Conservation (phyloP, 2,329 filamentous ascomycete genomes). For the Corniculantispora saksenae region DNA sequence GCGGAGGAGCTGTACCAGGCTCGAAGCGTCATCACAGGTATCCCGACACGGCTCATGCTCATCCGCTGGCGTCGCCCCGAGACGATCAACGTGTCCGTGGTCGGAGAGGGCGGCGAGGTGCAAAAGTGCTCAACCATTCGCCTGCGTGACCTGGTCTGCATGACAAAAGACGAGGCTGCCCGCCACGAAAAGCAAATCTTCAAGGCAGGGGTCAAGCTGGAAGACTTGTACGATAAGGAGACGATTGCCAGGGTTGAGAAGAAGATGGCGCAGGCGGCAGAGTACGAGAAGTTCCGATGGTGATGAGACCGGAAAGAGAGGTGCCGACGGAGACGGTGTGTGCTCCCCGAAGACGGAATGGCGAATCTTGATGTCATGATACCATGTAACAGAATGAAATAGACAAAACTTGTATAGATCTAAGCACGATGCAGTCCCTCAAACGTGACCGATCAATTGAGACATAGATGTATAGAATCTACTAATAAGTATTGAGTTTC, state of each 20-base stretch:
- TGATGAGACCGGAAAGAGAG: not conserved
- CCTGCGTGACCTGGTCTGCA: constrained; percentile 75
- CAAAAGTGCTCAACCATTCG: constrained; percentile 75
- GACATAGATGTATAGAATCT: not conserved
- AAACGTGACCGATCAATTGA: not conserved
- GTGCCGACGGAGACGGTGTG: not conserved
- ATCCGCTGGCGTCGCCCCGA: constrained; percentile 74
- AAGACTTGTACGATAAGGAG: constrained; percentile 72
- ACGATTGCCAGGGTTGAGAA: constrained; percentile 68
- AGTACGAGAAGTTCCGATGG: constrained; percentile 55
- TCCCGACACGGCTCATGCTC: constrained; percentile 78
- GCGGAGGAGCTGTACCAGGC: constrained; percentile 87
- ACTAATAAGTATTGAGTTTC: not conserved
- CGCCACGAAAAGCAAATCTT: constrained; percentile 81
- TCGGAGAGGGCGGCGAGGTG: constrained; percentile 67
- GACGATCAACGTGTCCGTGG: constrained; percentile 54
- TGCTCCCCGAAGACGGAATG: not conserved
- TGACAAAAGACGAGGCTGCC: constrained; percentile 88
- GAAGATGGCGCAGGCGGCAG: constrained; percentile 66
- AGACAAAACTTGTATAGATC: not conserved
- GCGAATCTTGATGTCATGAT: not conserved
- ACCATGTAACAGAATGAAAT: constrained; percentile 3
- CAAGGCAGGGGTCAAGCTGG: constrained; percentile 63
- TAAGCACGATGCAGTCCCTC: not conserved
- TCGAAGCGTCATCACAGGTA: constrained; percentile 78